Evolutionary conservation across 106 monocot genomes (phyloP), one percentile per base, ranked within the genome.

Genomic region (Dioscorea alata): DNA sequence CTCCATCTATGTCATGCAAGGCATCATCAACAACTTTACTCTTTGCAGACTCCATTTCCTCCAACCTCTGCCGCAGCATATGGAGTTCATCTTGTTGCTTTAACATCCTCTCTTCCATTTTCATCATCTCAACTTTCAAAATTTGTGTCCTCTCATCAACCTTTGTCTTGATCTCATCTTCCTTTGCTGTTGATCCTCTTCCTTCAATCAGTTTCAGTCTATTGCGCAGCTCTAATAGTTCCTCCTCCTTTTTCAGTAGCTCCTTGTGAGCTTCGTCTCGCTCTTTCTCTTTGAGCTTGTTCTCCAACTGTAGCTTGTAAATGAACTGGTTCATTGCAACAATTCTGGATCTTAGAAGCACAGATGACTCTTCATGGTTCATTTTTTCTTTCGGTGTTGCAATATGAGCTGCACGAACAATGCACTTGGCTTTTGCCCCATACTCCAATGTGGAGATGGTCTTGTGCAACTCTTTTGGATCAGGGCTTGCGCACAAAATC

Each of bases 341-440:
- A 19, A 99, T 99, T 66, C 86, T 87, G 32, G 92, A 84, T 33
- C 74, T 76, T 25, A 97, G 65, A 0, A 76, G 59, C 24, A 59
- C 33, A 48, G 81, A 67, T 8, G 86, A 83, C 48, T 90, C 89
- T 0, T 86, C 89, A 10, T 71, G 18, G 33, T 34, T 58, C 59
- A 35, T 24, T 23, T 68, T 78, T 14, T 84, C 84, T 66, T 73
- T 81, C 0, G 97, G 90, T 2, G 89, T 99, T 6, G 90, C 60
- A 63, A 81, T 76, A 33, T 99, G 84, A 63, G 97, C 85, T n/a
- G 65, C 81, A 16, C 97, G 92, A 60, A 93, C 79, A 25, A 99
- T 99, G 78, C 97, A 99, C 59, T 99, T 99, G 14, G 97, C 97
- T 63, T 99, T 99, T 12, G 97, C 97, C 12, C 97, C 97, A 64